Base-by-base conservation (phyloP, 139 green algal genomes). In the Axilococcus clingmanii region DNA sequence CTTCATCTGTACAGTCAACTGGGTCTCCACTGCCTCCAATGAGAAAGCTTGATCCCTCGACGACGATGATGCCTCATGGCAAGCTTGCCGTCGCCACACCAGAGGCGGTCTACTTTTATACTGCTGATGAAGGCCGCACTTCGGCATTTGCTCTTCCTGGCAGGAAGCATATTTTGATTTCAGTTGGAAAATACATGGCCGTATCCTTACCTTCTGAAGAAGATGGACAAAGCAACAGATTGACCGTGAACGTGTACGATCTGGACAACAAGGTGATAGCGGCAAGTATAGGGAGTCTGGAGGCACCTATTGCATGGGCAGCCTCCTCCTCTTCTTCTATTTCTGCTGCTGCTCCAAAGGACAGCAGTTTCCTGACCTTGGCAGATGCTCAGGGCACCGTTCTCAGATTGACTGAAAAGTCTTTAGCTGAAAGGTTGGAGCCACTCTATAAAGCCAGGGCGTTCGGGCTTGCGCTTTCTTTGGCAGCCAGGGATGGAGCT, bases 31-130 rank as follows among this genome's bases (percentile, higher is more conserved):
- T 30, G 0, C 12, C 27, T 29, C n/a, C n/a, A n/a, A n/a, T n/a
- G n/a, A n/a, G n/a, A n/a, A n/a, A n/a, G n/a, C n/a, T n/a, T n/a
- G n/a, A n/a, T n/a, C 55, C 60, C 16, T 68, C 58, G 51, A 51
- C 52, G 19, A 36, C 66, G 2, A 28, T 75, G 5, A 62, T 56
- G 27, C 19, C 12, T 3, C 24, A 41, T 7, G 64, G 61, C 3
- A 53, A 75, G 52, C 59, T 84, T 27, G 48, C 85, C 35, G 68
- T 85, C 11, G 73, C 61, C 0, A 50, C 70, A 0, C 54, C 66
- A 3, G 81, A 94, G 42, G 84, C 75, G 0, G 48, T 94, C 47
- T 94, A 81, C 56, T 78, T 85, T 41, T 94, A 88, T 69, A 79
- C 70, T 8, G 22, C 25, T 16, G 38, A 66, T 27, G 53, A 57